Evolutionary conservation across 164 flowering plant genomes (phyloP), one percentile per base, ranked within the genome.

Genomic region (Kingdonia uniflora): DNA sequence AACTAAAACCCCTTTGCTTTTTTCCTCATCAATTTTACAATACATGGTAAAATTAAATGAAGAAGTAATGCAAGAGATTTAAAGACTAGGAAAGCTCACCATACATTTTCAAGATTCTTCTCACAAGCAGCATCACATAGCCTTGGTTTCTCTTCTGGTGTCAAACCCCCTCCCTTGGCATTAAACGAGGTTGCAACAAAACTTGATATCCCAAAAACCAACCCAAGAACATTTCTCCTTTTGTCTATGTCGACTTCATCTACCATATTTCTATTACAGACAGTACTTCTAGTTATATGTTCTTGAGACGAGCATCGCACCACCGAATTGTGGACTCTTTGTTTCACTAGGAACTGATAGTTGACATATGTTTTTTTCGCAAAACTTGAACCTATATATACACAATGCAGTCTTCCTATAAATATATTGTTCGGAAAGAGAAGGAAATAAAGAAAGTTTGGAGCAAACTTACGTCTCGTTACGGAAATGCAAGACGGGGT

Each of bases 31-130:
- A 40, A 37, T 17, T 20, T 23, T 22, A 15, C 42, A 33, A 14
- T 26, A 46, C 35, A 46, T 21, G 19, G 16, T 6, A 38, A 19
- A 17, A 3, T 3, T 29, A n/a, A 23, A 48, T 19, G 12, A 2
- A 23, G 39, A 41, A 46, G 33, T 21, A 45, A 63, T 16, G 13
- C 20, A 19, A 39, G 14, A 51, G 51, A 48, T 24, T 11, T 41
- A 62, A 60, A 68, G 71, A 61, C 7, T 55, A 61, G 50, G 75
- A 49, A 72, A 72, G 77, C 98, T 92, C 95, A 85, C 94, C 94
- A 80, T 92, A 92, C 96, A 92, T 92, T 92, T 92, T 92, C 96
- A 80, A 92, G 91, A 78, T 82, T 84, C 66, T 82, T 82, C 70
- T 77, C 87, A 59, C 99, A 92, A 8, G 63, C 55, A 23, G 71